Conservation (phyloP, 352 stramenopile species). For the Peronospora belbahrii region DNA sequence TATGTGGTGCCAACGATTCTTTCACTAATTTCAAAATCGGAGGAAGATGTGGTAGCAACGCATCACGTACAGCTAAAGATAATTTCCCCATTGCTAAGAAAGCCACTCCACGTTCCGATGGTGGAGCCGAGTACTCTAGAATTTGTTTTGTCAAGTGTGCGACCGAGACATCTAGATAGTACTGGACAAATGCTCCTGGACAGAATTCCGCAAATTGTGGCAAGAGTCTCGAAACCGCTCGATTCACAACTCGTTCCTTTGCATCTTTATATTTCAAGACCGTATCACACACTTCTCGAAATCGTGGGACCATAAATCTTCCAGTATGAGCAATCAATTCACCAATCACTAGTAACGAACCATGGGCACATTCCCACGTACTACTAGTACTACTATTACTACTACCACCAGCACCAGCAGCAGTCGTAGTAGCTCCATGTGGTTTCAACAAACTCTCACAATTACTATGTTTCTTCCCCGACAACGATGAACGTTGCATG, state of each 20-base stretch:
- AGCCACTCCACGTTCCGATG: constrained; percentile 68
- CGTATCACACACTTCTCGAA: constrained; percentile 92
- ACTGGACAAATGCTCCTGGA: constrained; percentile 89
- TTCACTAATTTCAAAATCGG: constrained; percentile 78
- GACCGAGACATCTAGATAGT: constrained; percentile 86
- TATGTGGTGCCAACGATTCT: constrained; percentile 52
- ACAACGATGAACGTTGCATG: too few species aligned
- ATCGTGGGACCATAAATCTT: constrained; percentile 95
- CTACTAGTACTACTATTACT: too few species aligned
- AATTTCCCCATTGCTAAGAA: constrained; percentile 92
- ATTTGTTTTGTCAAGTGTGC: constrained; percentile 81
- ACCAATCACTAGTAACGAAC: constrained; percentile 91
- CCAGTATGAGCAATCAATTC: constrained; percentile 92
- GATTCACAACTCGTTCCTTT: constrained; percentile 82
- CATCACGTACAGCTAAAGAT: constrained; percentile 84
- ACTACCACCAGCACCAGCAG: too few species aligned
- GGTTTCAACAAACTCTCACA: too few species aligned
- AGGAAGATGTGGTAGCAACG: constrained; percentile 75
- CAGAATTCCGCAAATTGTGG: constrained; percentile 91
- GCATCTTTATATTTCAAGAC: constrained; percentile 90
- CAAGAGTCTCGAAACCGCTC: constrained; percentile 80
- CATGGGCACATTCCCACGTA: constrained; percentile 87
- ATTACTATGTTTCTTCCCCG: too few species aligned
- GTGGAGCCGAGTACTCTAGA: constrained; percentile 38
- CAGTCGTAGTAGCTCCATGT: too few species aligned